Percentiles rank a stretch among this genome's conserved stretches.
These are phyloP conservation scores for Croton laevigatus DNA, from an alignment of 441 rosid genomes.

Conservation along the genomic window DNA sequence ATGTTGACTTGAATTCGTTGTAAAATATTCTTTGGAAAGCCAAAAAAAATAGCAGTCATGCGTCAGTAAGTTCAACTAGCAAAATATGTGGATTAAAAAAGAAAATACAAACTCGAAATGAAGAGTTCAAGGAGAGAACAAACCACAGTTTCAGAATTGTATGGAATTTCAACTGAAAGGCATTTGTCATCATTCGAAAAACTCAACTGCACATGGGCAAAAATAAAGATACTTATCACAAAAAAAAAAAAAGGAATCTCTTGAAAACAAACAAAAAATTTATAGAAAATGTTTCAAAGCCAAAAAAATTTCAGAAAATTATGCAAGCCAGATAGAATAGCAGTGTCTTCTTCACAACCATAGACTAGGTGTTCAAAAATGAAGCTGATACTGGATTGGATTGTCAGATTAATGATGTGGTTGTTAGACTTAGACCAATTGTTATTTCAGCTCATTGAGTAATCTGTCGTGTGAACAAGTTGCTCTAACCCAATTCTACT, in stretches of 20 bases:
- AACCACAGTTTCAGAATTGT: conserved; percentile 60
- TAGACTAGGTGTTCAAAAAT: no score
- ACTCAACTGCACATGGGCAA: conserved; percentile 51
- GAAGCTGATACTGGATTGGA: not conserved
- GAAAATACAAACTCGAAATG: conserved; percentile 17
- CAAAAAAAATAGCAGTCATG: conserved; percentile 17
- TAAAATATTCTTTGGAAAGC: conserved; percentile 53
- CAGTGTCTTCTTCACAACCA: not conserved
- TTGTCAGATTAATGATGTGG: not conserved
- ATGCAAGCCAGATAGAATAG: not conserved
- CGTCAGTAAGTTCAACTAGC: conserved; percentile 13
- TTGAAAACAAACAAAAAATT: conserved; percentile 10
- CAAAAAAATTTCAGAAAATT: not conserved
- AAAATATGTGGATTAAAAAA: conserved; percentile 15
- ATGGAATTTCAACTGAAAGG: conserved; percentile 67
- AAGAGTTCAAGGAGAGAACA: conserved; percentile 27
- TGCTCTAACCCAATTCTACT: not conserved
- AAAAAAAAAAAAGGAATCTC: conserved; percentile 19
- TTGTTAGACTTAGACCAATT: not conserved
- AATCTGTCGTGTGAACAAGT: not conserved
- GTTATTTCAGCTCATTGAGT: no score
- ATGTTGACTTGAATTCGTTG: conserved; percentile 66
- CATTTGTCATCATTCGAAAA: conserved; percentile 61
- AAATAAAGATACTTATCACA: conserved; percentile 10
- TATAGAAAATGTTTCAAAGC: conserved; percentile 1